Percentiles rank a stretch among this genome's conserved stretches.
Evolutionary conservation across 257 asterid species (phyloP).

Genomic region (Nicotiana knightiana): DNA sequence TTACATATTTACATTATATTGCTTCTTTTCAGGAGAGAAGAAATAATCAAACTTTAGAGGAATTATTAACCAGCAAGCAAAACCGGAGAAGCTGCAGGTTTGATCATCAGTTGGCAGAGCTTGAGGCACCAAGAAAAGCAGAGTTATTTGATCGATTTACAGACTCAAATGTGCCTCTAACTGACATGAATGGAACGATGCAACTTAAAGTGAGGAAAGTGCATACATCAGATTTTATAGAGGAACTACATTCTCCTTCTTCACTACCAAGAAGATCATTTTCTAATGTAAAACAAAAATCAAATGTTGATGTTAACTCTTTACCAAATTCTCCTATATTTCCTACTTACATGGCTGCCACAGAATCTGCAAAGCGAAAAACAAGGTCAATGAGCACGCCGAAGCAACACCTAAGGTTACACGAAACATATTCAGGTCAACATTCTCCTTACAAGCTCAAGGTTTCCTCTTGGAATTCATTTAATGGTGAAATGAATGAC

Average conservation of each 20-base stretch:
- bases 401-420: constrained; percentile 49
- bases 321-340: constrained; percentile 53
- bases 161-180: constrained; percentile 27
- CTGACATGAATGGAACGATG: constrained; percentile 24
- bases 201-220: constrained; percentile 31
- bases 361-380: constrained; percentile 80
- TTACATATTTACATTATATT: too few species aligned
- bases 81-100: constrained; percentile 35
- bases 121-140: constrained; percentile 21
- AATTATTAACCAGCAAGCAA: constrained; percentile 31
- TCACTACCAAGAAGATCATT: constrained; percentile 68
- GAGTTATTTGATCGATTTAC: constrained; percentile 21
- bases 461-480: constrained; percentile 48
- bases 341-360: constrained; percentile 75
- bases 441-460: constrained; percentile 49
- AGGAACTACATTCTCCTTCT: constrained; percentile 43
- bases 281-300: constrained; percentile 42
- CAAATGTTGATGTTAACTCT: constrained; percentile 42
- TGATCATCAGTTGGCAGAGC: constrained; percentile 31
- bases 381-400: constrained; percentile 68
- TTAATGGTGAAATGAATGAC: constrained; percentile 31
- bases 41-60: constrained; percentile 38
- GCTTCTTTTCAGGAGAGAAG: constrained; percentile 45
- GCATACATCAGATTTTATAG: constrained; percentile 34
- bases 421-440: constrained; percentile 47